phyloP scores from a whole-genome alignment of 768 basidiomycete species.

The Suillus tomentosus region DNA sequence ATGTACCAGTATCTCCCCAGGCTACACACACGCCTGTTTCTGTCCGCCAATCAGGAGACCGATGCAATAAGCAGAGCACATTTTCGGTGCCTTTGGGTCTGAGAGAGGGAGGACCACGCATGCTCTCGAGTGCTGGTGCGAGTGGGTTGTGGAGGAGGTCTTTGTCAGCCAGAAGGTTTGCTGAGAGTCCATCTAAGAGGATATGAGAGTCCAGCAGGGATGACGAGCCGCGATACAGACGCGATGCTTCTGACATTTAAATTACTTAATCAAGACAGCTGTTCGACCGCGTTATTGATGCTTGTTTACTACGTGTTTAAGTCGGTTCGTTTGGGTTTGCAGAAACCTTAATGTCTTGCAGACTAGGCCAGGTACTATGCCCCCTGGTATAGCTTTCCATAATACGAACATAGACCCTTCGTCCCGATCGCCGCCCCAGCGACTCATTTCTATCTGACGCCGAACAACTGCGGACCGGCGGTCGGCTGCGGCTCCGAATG shows the following conservation, averaged over 20 bases:
- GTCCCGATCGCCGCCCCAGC: neutral
- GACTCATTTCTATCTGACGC: neutral
- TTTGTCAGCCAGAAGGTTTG: constrained; percentile 39
- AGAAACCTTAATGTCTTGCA: neutral
- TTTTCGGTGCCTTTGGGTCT: constrained; percentile 50
- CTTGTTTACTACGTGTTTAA: neutral
- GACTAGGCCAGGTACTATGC: neutral
- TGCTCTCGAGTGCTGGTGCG: constrained; percentile 39
- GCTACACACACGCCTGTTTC: constrained; percentile 66
- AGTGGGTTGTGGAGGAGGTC: constrained; percentile 43
- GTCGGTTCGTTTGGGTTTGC: neutral
- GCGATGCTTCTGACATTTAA: constrained; percentile 3
- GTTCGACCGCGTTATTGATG: constrained; percentile 1
- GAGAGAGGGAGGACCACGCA: constrained; percentile 72
- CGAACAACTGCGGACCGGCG: neutral
- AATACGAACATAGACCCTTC: neutral
- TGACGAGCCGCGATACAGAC: constrained; percentile 39
- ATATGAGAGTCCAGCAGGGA: constrained; percentile 74
- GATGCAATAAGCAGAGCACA: neutral
- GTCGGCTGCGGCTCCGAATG: neutral
- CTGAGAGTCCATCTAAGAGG: constrained; percentile 67
- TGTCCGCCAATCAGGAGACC: constrained; percentile 29
- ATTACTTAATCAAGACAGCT: neutral
- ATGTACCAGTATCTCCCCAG: constrained; percentile 66
- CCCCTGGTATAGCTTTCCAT: neutral